Evolutionary conservation across 148 eudicot genomes (phyloP).

Genomic region (Silene conica): DNA sequence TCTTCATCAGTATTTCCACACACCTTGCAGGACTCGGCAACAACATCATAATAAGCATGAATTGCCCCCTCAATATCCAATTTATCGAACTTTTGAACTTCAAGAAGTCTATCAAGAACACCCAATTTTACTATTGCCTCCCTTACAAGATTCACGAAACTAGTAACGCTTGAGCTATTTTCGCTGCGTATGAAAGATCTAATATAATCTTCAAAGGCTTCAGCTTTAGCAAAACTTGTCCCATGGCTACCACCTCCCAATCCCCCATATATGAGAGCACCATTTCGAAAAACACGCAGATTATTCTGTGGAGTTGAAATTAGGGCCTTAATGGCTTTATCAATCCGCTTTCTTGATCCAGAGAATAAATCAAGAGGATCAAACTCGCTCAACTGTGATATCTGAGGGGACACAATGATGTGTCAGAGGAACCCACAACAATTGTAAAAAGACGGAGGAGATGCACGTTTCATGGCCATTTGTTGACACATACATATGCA

Average conservation of each 20-base stretch:
- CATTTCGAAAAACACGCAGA: conserved; percentile 81
- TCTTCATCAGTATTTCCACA: conserved; percentile 43
- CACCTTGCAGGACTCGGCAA: conserved; percentile 75
- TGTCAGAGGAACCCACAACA: conserved; percentile 14
- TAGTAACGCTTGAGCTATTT: conserved; percentile 44
- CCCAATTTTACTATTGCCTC: conserved; percentile 55
- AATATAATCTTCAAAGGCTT: conserved; percentile 57
- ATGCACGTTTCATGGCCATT: neutral
- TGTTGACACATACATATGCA: conserved; percentile 1
- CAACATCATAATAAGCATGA: conserved; percentile 81
- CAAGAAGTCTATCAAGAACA: conserved; percentile 61
- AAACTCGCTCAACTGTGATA: conserved; percentile 68
- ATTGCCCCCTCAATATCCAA: conserved; percentile 92
- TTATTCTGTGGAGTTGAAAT: conserved; percentile 85
- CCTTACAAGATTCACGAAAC: conserved; percentile 60
- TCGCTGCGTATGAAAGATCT: conserved; percentile 44
- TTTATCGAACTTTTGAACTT: conserved; percentile 78
- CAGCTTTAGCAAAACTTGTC: conserved; percentile 33
- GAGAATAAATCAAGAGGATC: conserved; percentile 91
- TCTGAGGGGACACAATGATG: conserved; percentile 36
- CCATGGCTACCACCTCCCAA: conserved; percentile 57
- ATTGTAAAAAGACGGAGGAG: neutral
- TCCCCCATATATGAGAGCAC: conserved; percentile 74
- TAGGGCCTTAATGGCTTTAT: conserved; percentile 66
- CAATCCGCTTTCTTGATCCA: conserved; percentile 67